A percentile compares a stretch with the other conserved stretches of the same genome.
These are phyloP conservation scores for Vigna trinervia DNA, from an alignment of 306 rosid species.

Conservation along the genomic window DNA sequence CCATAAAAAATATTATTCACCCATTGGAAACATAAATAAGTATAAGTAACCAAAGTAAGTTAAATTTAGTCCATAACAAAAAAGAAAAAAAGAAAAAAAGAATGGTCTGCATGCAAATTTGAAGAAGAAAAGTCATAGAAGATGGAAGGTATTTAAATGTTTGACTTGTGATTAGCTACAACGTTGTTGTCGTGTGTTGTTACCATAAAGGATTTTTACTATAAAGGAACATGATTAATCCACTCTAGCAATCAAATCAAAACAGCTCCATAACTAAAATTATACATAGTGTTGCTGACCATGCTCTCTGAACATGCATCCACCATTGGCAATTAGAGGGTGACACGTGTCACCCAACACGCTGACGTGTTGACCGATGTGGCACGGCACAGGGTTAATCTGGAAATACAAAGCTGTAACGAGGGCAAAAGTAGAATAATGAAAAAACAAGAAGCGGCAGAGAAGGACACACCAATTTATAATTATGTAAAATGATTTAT, in stretches of 20 bases:
- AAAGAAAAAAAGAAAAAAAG: too few species aligned
- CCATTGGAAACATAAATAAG: too few species aligned
- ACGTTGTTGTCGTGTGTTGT: conserved; percentile 4
- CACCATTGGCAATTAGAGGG: not conserved
- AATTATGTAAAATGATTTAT: conserved; percentile 8
- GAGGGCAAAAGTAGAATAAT: conserved; percentile 11
- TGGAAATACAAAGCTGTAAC: not conserved
- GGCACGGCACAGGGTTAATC: not conserved
- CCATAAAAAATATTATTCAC: not conserved
- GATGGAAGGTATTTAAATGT: not conserved
- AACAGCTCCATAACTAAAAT: not conserved
- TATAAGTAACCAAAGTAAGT: not conserved
- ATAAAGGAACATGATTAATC: not conserved
- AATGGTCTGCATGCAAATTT: not conserved
- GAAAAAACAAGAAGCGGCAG: conserved; percentile 16
- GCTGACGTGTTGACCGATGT: conserved; percentile 40
- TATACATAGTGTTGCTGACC: not conserved
- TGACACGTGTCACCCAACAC: not conserved
- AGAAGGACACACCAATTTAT: not conserved
- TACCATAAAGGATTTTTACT: not conserved
- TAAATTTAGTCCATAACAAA: not conserved
- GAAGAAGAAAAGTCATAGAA: not conserved
- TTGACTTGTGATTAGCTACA: conserved; percentile 2
- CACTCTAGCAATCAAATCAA: not conserved
- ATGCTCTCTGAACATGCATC: not conserved